Evolutionary conservation across 495 filamentous ascomycete genomes (phyloP).

Genomic region (Xylaria curta): DNA sequence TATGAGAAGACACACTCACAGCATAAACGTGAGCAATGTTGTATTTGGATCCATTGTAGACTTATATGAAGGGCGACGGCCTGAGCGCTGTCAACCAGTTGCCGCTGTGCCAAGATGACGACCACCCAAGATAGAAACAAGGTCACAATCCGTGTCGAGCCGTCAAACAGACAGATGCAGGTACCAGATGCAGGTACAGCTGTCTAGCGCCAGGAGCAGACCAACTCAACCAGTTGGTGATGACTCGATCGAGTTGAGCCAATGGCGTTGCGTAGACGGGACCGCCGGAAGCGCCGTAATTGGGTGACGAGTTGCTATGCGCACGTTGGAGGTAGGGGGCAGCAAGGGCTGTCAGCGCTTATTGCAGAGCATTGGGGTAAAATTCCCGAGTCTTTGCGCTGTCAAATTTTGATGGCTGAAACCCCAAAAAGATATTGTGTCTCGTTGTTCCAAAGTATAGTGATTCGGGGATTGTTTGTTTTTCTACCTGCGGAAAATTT

Average conservation of each 20-base stretch:
- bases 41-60: conserved; percentile 66
- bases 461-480: neutral
- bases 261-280: conserved; percentile 18
- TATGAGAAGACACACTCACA: conserved; percentile 60
- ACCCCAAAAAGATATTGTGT: neutral
- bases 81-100: conserved; percentile 9
- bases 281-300: conserved; percentile 27
- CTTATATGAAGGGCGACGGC: conserved; percentile 15
- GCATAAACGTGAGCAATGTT: conserved; percentile 76
- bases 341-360: conserved; percentile 18
- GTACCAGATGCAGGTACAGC: conserved; percentile 21
- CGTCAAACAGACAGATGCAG: conserved; percentile 9
- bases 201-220: conserved; percentile 17
- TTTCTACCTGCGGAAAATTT: neutral
- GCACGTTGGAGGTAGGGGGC: conserved; percentile 10
- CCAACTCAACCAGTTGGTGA: neutral
- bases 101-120: conserved; percentile 14
- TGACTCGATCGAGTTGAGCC: conserved; percentile 15
- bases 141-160: neutral
- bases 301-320: conserved; percentile 16
- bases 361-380: neutral
- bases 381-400: conserved; percentile 1
- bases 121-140: conserved; percentile 20
- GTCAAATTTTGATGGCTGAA: neutral
- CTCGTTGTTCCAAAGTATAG: neutral